phyloP scores from a whole-genome alignment of 1,139 yeast genomes.

The Zygoascus meyerae region DNA sequence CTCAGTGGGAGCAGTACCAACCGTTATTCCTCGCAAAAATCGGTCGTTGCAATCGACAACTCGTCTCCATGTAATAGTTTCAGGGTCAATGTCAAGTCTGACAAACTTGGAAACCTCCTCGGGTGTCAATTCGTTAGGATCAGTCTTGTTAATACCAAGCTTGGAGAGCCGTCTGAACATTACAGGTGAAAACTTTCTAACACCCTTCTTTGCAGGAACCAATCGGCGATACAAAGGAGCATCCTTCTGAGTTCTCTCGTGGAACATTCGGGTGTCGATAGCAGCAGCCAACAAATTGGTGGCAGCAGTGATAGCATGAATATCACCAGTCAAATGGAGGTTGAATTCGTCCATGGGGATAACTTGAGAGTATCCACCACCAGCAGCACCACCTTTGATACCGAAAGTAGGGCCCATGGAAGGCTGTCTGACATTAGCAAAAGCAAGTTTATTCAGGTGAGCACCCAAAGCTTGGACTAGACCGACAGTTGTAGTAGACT shows the following conservation, averaged over 20 bases:
- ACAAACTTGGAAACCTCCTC: conserved; percentile 76
- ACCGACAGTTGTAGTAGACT: conserved; percentile 95
- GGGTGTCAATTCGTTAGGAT: conserved; percentile 74
- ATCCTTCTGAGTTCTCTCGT: conserved; percentile 89
- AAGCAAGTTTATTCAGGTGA: conserved; percentile 75
- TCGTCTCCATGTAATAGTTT: conserved; percentile 91
- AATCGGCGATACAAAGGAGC: conserved; percentile 80
- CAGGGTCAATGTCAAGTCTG: conserved; percentile 88
- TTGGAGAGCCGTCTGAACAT: conserved; percentile 75
- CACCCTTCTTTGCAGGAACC: conserved; percentile 83
- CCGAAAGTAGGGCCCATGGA: conserved; percentile 99
- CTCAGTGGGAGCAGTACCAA: conserved; percentile 93
- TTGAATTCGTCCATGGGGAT: conserved; percentile 99
- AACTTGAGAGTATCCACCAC: conserved; percentile 98
- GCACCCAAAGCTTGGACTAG: conserved; percentile 95
- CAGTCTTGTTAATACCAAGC: conserved; percentile 72
- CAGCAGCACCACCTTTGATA: conserved; percentile 99
- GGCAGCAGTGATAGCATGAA: conserved; percentile 95
- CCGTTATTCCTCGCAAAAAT: conserved; percentile 82
- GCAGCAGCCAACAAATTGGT: conserved; percentile 96
- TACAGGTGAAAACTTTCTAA: conserved; percentile 66
- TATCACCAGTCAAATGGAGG: conserved; percentile 97
- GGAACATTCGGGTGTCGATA: conserved; percentile 96
- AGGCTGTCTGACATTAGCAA: conserved; percentile 97
- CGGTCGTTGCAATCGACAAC: conserved; percentile 96